Evolutionary conservation across 169 alveolate genomes (phyloP).

Genomic region (Plasmodium billcollinsi): DNA sequence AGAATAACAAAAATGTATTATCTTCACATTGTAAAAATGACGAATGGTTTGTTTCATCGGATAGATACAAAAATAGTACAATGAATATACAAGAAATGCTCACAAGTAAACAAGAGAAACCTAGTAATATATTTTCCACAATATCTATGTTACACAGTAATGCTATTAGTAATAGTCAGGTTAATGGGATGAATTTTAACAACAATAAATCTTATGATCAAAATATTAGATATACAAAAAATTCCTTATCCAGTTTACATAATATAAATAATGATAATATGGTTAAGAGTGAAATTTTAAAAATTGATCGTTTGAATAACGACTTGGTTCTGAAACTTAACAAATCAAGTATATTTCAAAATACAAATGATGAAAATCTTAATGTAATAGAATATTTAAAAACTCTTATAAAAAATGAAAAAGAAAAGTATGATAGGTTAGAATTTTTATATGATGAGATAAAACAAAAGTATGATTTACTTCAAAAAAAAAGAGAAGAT

Average conservation of each 20-base stretch:
- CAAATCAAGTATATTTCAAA: constrained; percentile 24
- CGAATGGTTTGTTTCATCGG: not conserved
- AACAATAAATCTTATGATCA: not conserved
- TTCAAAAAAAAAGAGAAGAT: constrained; percentile 51
- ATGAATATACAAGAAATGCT: not conserved
- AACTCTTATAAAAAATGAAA: constrained; percentile 36
- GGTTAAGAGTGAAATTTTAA: constrained; percentile 12
- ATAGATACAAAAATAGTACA: not conserved
- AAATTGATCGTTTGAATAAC: constrained; percentile 19
- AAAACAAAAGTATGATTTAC: constrained; percentile 49
- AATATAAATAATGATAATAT: constrained; percentile 4
- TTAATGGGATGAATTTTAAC: not conserved
- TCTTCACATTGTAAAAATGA: not conserved
- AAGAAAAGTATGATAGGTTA: constrained; percentile 48
- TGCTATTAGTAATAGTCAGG: not conserved
- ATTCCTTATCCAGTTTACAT: not conserved
- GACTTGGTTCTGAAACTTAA: constrained; percentile 17
- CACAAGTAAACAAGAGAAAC: not conserved
- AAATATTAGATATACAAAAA: not conserved
- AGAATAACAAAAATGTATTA: constrained; percentile 8
- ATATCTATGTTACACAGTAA: not conserved
- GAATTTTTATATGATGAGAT: constrained; percentile 64
- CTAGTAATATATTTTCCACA: not conserved
- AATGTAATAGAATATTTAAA: constrained; percentile 45
- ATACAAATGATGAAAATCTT: constrained; percentile 10